Base-by-base conservation (phyloP, 768 basidiomycete species). In the Leccinum fibrillosum region DNA sequence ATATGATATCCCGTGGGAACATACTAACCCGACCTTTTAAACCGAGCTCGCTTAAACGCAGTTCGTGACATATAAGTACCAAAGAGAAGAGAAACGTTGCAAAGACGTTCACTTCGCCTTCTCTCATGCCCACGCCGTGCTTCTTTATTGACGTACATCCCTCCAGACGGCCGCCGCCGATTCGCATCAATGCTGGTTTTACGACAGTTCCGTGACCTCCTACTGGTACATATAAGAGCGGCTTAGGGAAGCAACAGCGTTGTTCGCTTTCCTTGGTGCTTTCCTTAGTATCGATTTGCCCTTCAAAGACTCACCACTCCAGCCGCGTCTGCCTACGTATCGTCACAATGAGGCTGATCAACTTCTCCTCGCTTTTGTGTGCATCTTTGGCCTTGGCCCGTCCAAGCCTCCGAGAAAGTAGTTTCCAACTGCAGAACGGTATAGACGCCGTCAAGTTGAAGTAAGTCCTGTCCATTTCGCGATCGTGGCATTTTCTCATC, bases 401-500 rank as follows among this genome's bases (percentile, higher is more conserved):
- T 35, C 78, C 76, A 5, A 67, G 73, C 56, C 72, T 65, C 28
- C 66, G 65, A 58, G 74, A 76, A 42, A 68, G 67, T 32, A 42
- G 64, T 34, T 37, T 75, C 75, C 53, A 59, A 54, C 66, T 76
- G 42, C 70, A 72, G 52, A 80, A 79, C 68, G 76, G 77, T 53
- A 67, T 77, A 53, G 76, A 74, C 57, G 76, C 76, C 49, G 72
- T 79, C 56, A 71, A 71, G 11, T 60, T 74, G 28, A 80, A 79
- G 81, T 77, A 37, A 39, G 74, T 66, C 78, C 57, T 74, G 73
- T 39, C 66, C 62, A 10, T 72, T 59, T 47, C 76, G 76, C 17
- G 63, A 77, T 47, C 86, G 86, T 64, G 69, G 84, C 11, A 75
- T 78, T 30, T 86, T 83, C 69, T 80, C 78, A 2, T 81, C 82